Evolutionary conservation across 2,329 filamentous ascomycete genomes (phyloP).

Genomic region (Malbranchea cinnamomea): DNA sequence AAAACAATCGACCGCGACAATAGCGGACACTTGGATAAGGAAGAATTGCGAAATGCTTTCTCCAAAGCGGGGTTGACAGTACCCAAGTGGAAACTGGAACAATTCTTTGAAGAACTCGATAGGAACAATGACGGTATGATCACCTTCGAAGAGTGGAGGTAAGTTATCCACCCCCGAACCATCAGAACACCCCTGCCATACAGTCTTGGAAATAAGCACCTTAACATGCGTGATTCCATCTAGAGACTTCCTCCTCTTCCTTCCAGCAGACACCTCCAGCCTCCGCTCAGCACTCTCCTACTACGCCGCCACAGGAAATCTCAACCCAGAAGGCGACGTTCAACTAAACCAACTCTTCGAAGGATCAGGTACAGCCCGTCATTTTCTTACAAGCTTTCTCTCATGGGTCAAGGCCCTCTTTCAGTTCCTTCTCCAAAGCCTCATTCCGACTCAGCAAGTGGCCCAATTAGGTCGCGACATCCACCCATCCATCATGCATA

Average conservation of each 20-base stretch:
- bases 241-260: constrained; percentile 72
- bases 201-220: too few relatives aligned
- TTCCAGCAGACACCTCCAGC: constrained; percentile 41
- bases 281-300: constrained; percentile 77
- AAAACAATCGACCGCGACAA: constrained; percentile 70
- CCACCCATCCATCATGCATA: constrained; percentile 5
- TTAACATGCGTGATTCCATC: too few relatives aligned
- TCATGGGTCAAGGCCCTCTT: constrained; percentile 11
- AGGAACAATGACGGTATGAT: constrained; percentile 75
- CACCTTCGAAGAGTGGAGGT: constrained; percentile 94
- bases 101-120: constrained; percentile 85
- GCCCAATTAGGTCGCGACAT: constrained; percentile 8
- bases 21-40: constrained; percentile 73
- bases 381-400: constrained; percentile 20
- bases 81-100: constrained; percentile 58
- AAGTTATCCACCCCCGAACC: too few relatives aligned
- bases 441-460: constrained; percentile 7
- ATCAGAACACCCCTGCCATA: too few relatives aligned
- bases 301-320: constrained; percentile 74
- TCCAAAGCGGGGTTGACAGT: constrained; percentile 63
- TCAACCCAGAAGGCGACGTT: constrained; percentile 90
- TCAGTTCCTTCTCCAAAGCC: constrained; percentile 6
- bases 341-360: constrained; percentile 81
- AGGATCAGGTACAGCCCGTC: constrained; percentile 65
- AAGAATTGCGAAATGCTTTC: constrained; percentile 70